Base-by-base conservation (phyloP, 441 rosid genomes). In the Lepidium campestre region DNA sequence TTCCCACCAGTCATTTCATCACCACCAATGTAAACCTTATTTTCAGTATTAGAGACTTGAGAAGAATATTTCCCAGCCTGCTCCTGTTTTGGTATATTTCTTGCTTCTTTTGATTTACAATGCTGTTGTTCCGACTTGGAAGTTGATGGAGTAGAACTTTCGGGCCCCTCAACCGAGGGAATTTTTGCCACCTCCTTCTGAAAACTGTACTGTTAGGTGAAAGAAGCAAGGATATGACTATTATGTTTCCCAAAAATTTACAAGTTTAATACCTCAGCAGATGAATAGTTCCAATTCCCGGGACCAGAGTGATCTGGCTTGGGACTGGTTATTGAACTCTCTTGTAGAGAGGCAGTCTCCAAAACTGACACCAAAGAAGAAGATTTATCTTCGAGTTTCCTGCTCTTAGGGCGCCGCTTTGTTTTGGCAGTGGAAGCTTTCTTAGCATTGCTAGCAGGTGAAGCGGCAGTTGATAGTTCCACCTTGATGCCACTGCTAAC, bases 351-450 rank as follows among this genome's bases (percentile, higher is more conserved):
- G 62, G 25, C 47, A 5, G 32, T 25, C 32, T 74, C 78, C 44
- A 19, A 42, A 63, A 29, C 62, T 15, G 77, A 49, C 17, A 59
- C 76, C 12, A 46, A 45, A 56, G 74, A 46, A 45, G 77, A 63
- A 62, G 68, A 44, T 59, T 71, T 75, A 47, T 79, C 81, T 70
- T 75, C 74, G 18, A 53, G 61, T 70, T 77, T 83, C 80, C 81
- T 86, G 72, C 82, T 75, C 66, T 65, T 77, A 12, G 84, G 62
- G 35, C 73, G 73, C 72, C 77, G 81, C 78, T 79, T 81, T 50
- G 57, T 58, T 62, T 67, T 75, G 35, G 14, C 67, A 31, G 82
- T 73, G 62, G 76, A 52, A 25, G 70, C 69, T 70, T 44, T 71
- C 62, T 80, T 80, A 63, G 45, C 19, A 9, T 40, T 63, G 20